Evolutionary conservation across 371 early-diverging fungal species (phyloP).

Genomic region (Rhizopus microsporus): DNA sequence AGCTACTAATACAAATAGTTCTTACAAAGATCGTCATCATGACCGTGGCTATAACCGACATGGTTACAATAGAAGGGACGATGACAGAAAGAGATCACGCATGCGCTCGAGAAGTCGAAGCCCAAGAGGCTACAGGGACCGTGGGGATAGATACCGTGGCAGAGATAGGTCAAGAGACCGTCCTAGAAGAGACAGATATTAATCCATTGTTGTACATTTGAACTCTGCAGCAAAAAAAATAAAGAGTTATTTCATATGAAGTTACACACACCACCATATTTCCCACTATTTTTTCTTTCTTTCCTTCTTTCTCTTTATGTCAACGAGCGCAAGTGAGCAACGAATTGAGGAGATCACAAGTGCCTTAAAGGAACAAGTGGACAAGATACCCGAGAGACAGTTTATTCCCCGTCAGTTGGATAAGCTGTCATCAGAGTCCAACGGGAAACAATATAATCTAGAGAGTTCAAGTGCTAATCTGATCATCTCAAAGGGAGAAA

Average conservation of each 20-base stretch:
- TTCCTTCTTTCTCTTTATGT: background rate
- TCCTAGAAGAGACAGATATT: conserved; percentile 61
- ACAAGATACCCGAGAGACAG: background rate
- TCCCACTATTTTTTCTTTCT: conserved; percentile 1
- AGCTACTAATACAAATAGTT: conserved; percentile 54
- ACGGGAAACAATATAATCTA: background rate
- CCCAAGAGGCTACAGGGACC: conserved; percentile 39
- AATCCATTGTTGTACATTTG: background rate
- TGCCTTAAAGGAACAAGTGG: background rate
- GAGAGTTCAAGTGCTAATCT: conserved; percentile 3
- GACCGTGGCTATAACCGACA: conserved; percentile 25
- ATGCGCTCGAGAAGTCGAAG: conserved; percentile 48
- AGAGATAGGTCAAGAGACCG: conserved; percentile 54
- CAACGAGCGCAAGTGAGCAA: background rate
- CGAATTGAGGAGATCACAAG: background rate
- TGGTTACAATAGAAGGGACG: conserved; percentile 36
- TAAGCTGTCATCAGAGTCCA: background rate
- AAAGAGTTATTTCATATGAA: conserved; percentile 5
- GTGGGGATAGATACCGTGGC: conserved; percentile 47
- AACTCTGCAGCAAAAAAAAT: conserved; percentile 7
- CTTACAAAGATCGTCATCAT: conserved; percentile 28
- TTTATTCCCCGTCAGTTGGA: conserved; percentile 1
- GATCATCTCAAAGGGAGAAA: background rate
- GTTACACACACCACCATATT: conserved; percentile 2
- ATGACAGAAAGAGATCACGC: conserved; percentile 43